A percentile compares a stretch with the other conserved stretches of the same genome.
Conservation (phyloP, 176 grass and related monocot genomes). For the Alloteropsis semialata region DNA sequence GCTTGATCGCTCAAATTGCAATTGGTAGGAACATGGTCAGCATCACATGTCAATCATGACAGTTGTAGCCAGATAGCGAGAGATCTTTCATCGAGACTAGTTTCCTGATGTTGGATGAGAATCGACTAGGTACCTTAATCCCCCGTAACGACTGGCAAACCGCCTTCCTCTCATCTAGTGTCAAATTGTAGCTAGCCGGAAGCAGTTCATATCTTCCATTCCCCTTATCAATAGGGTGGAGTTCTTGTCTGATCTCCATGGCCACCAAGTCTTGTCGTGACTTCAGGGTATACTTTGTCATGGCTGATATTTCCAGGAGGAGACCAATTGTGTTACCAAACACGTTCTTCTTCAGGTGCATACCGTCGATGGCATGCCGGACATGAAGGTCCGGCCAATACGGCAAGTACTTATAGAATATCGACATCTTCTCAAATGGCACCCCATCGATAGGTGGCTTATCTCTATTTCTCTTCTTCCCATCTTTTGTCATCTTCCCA, state of each 20-base stretch:
- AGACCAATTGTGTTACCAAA: not conserved
- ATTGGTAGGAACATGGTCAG: not conserved
- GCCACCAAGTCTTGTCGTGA: not conserved
- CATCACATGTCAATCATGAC: not conserved
- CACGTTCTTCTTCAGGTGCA: not conserved
- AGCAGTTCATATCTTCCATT: not conserved
- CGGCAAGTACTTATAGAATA: not conserved
- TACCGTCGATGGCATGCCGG: not conserved
- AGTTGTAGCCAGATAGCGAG: not conserved
- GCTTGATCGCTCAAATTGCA: not conserved
- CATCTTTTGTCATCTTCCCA: not conserved
- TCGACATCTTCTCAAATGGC: not conserved
- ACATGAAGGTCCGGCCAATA: not conserved
- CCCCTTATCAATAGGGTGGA: not conserved
- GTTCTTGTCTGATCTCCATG: fast-evolving
- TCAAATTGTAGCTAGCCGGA: not conserved
- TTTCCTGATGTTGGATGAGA: not conserved
- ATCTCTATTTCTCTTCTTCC: not conserved
- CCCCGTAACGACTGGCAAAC: not conserved
- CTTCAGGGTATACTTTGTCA: not conserved
- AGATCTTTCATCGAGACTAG: not conserved
- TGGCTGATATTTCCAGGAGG: not conserved
- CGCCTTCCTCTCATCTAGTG: not conserved
- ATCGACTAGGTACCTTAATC: not conserved
- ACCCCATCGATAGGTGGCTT: not conserved